Conservation (phyloP, 1,139 yeast genomes). For the Kodamaea arcana region DNA sequence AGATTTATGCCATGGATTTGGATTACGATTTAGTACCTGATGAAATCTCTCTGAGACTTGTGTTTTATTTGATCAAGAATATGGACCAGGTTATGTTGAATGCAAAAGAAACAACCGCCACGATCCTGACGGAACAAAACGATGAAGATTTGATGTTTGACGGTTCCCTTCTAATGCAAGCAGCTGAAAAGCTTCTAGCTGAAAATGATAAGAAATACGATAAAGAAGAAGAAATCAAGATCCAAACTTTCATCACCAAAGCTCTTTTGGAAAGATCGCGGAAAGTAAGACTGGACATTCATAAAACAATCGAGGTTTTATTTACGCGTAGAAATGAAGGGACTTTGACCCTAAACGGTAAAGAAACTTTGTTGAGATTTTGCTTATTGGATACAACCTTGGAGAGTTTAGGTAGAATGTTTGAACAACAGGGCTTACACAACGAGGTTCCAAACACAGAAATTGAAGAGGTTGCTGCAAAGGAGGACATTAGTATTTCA, state of each 20-base stretch:
- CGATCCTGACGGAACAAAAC: conserved; percentile 13
- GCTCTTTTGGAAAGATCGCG: conserved; percentile 42
- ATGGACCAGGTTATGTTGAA: conserved; percentile 54
- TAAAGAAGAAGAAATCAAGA: conserved; percentile 33
- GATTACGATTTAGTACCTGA: conserved; percentile 69
- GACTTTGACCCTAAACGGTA: conserved; percentile 39
- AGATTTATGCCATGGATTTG: conserved; percentile 64
- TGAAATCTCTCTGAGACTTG: conserved; percentile 70
- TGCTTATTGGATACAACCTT: conserved; percentile 43
- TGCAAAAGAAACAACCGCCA: conserved; percentile 6
- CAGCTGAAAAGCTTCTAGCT: conserved; percentile 21
- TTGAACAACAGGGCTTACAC: conserved; percentile 31
- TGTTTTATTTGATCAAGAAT: conserved; percentile 77
- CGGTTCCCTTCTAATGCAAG: conserved; percentile 34
- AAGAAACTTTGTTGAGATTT: conserved; percentile 40
- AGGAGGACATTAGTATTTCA: conserved; percentile 33
- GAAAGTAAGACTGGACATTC: conserved; percentile 39
- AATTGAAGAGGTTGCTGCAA: neutral
- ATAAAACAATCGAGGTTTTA: conserved; percentile 36
- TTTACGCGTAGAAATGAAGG: conserved; percentile 36
- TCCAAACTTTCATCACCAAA: conserved; percentile 38
- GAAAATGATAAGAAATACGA: conserved; percentile 22
- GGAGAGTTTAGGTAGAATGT: conserved; percentile 40
- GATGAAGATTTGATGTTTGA: conserved; percentile 42
- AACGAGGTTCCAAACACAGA: neutral